A percentile compares a stretch with the other conserved stretches of the same genome.
Conservation (phyloP, 768 basidiomycete species). For the Chiua virens region DNA sequence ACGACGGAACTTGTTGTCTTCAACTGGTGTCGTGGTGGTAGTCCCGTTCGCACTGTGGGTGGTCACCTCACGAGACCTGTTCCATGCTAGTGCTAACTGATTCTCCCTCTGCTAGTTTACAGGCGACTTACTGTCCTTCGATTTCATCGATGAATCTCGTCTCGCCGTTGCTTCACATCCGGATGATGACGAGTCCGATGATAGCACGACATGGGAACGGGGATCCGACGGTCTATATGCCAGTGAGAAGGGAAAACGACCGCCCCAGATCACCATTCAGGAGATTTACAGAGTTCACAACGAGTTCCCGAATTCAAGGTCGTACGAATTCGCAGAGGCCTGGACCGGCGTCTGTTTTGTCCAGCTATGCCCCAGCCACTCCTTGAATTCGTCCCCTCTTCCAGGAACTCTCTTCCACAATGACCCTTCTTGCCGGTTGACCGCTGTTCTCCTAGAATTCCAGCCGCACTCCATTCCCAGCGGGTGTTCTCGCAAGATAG, state of each 20-base stretch:
- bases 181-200: slow-evolving; percentile 34
- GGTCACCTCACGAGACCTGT: neutral
- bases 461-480: slow-evolving; percentile 37
- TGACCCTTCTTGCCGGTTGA: slow-evolving; percentile 51
- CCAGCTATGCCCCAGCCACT: slow-evolving; percentile 49
- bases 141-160: slow-evolving; percentile 27
- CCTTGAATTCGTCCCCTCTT: slow-evolving; percentile 37
- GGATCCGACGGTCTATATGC: slow-evolving; percentile 32
- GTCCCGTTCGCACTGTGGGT: slow-evolving; percentile 28
- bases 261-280: slow-evolving; percentile 28
- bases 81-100: neutral
- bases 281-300: slow-evolving; percentile 17
- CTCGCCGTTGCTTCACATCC: slow-evolving; percentile 29
- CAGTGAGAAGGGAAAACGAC: slow-evolving; percentile 30
- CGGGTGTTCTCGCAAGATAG: slow-evolving; percentile 42
- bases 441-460: slow-evolving; percentile 43
- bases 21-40: slow-evolving; percentile 29
- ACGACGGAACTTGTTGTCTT: slow-evolving; percentile 31
- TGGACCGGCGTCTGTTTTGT: slow-evolving; percentile 48
- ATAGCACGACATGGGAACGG: slow-evolving; percentile 29
- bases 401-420: slow-evolving; percentile 55
- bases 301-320: slow-evolving; percentile 13
- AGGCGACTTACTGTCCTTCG: slow-evolving; percentile 32
- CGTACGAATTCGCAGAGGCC: slow-evolving; percentile 54
- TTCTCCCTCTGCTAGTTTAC: slow-evolving; percentile 17